A percentile compares a stretch with the other conserved stretches of the same genome.
phyloP scores from a whole-genome alignment of 1,139 yeast species.

The Debaryomycetaceae sp. region DNA sequence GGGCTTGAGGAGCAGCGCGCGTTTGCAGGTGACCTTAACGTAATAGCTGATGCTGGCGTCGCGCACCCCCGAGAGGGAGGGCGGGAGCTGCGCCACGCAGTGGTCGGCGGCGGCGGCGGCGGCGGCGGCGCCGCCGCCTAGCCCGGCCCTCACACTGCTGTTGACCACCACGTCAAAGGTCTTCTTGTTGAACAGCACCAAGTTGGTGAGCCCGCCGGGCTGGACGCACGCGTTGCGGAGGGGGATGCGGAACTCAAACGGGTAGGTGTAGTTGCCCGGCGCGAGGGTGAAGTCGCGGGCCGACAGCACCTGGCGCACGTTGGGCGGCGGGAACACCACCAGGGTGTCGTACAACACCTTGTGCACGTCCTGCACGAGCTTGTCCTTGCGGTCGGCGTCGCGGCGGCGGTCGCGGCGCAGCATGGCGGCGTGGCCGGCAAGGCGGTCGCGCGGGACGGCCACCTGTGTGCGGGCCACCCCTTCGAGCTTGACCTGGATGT shows the following conservation, averaged over 20 bases:
- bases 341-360: constrained; percentile 51
- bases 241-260: constrained; percentile 55
- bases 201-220: constrained; percentile 38
- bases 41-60: constrained; percentile 50
- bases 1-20: constrained; percentile 48
- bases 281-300: constrained; percentile 55
- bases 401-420: constrained; percentile 7
- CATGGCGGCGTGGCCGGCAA: no score
- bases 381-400: constrained; percentile 22
- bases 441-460: constrained; percentile 18
- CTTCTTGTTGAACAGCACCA: constrained; percentile 30
- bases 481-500: constrained; percentile 56
- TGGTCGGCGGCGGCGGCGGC: constrained; percentile 27
- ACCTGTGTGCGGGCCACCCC: constrained; percentile 47
- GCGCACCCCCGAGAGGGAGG: constrained; percentile 47
- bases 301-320: constrained; percentile 43
- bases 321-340: constrained; percentile 60
- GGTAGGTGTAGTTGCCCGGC: constrained; percentile 57
- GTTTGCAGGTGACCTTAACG: constrained; percentile 56
- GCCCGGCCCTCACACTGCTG: not conserved
- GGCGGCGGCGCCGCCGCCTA: constrained; percentile 1
- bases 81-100: constrained; percentile 46
- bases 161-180: constrained; percentile 20
- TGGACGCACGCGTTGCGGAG: constrained; percentile 45
- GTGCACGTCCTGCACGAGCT: constrained; percentile 42